phyloP scores from a whole-genome alignment of 2,329 filamentous ascomycete genomes.

The Aspergillus hortae region DNA sequence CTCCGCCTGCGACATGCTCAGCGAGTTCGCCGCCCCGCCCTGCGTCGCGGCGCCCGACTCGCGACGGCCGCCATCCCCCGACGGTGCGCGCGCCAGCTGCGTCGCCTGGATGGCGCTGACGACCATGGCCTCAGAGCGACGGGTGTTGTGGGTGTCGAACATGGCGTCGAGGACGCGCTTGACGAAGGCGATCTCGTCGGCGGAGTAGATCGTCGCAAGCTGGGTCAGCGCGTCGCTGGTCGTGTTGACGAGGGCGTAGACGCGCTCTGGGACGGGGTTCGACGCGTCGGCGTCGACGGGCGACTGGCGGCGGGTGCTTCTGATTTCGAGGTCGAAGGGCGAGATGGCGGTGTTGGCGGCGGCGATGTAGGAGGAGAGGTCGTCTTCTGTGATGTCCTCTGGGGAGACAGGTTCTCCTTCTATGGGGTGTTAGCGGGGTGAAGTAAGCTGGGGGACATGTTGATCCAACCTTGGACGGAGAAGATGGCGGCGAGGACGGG shows the following conservation, averaged over 20 bases:
- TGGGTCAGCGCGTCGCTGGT: conserved; percentile 82
- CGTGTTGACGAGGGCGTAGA: conserved; percentile 84
- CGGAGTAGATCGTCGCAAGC: conserved; percentile 72
- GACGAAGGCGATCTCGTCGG: conserved; percentile 86
- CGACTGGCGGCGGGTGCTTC: conserved; percentile 66
- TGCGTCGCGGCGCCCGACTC: conserved; percentile 43
- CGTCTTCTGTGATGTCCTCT: conserved; percentile 64
- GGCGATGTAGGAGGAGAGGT: conserved; percentile 66
- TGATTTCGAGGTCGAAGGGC: conserved; percentile 83
- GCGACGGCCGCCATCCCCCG: conserved; percentile 40
- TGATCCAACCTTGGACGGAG: conserved; percentile 51
- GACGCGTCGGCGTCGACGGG: conserved; percentile 32
- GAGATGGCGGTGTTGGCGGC: conserved; percentile 70
- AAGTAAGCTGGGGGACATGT: neutral
- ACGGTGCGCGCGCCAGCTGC: conserved; percentile 55
- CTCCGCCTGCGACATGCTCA: conserved; percentile 78
- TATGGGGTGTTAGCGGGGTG: conserved; percentile 14
- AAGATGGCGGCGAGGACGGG: conserved; percentile 74
- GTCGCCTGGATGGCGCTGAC: conserved; percentile 75
- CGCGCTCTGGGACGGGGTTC: conserved; percentile 43
- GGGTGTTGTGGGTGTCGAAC: conserved; percentile 84
- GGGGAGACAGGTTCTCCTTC: conserved; percentile 49
- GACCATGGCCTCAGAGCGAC: conserved; percentile 76
- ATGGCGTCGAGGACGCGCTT: conserved; percentile 85
- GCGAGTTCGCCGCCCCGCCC: conserved; percentile 42